Evolutionary conservation across 164 flowering plant species (phyloP), one percentile per base, ranked within the genome.

Genomic region (Warburgia ugandensis): DNA sequence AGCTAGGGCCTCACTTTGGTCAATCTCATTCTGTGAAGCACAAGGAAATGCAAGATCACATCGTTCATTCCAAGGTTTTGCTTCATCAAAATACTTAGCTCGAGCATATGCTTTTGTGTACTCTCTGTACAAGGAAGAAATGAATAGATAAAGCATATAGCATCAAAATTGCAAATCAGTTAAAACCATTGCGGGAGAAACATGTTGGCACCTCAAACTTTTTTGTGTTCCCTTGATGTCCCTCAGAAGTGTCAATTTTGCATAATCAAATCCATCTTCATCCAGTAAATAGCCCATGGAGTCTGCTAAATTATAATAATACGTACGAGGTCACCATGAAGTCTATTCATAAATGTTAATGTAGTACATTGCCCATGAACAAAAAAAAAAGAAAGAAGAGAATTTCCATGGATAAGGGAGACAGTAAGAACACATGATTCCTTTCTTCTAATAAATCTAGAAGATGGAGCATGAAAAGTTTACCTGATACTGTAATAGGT

Each of bases 31-130:
- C 29, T 89, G 99, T 27, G 80, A 76, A 50, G 96, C 95, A 77
- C 99, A 94, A 60, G 97, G 90, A 69, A 94, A 89, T 38, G 91
- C 97, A 52, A 94, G 71, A 69, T 94, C 99, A 76, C 95, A 94
- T 67, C 84, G 79, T 71, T 94, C 97, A 59, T 49, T 86, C 99
- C 99, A 94, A 55, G 99, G 99, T 62, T 84, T 94, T 31, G 86
- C 84, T 64, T 86, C 96, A 52, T 94, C 97, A 56, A 76, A 86
- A 70, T 84, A 94, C 69, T 89, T 94, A 3, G 99, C 73, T 37
- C 87, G 86, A 44, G 96, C 84, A 66, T 89, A 94, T 29, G 96
- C 82, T 65, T 94, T 94, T 30, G 89, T 78, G 65, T 86, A 94
- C 54, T 94, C 99, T 70, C 99, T 94, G 85, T 30, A 28, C 16